phyloP scores from a whole-genome alignment of 192 early-diverging fungal genomes.

The Rhizoclosmatium sp. region DNA sequence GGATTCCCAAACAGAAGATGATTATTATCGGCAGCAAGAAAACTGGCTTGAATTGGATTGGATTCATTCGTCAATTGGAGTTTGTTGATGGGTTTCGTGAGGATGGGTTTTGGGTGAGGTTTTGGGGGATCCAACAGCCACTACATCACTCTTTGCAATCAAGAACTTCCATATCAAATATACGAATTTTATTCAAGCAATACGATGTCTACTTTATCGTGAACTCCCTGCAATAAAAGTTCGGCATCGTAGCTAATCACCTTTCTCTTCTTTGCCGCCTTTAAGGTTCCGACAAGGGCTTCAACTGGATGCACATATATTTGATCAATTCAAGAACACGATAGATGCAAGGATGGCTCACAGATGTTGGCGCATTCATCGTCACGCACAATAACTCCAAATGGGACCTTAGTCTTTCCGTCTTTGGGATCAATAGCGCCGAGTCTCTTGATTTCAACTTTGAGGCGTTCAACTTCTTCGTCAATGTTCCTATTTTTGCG shows the following conservation, averaged over 20 bases:
- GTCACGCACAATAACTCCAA: constrained; percentile 58
- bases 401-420: constrained; percentile 50
- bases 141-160: no score
- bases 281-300: constrained; percentile 59
- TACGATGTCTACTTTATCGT: constrained; percentile 33
- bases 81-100: no score
- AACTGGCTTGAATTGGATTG: no score
- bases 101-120: no score
- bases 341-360: constrained; percentile 9
- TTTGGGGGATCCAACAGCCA: no score
- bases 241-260: constrained; percentile 46
- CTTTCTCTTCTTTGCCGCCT: constrained; percentile 65
- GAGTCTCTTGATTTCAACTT: constrained; percentile 51
- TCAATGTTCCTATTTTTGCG: constrained; percentile 38
- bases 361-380: constrained; percentile 61
- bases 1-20: no score
- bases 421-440: constrained; percentile 39
- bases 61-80: no score
- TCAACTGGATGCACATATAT: constrained; percentile 42
- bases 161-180: neutral
- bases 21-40: no score
- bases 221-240: constrained; percentile 12
- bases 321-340: neutral
- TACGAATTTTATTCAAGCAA: constrained; percentile 1
- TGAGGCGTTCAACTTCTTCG: constrained; percentile 52